Conservation (phyloP, 208 protist species). For the Vickermania ingenoplastis region DNA sequence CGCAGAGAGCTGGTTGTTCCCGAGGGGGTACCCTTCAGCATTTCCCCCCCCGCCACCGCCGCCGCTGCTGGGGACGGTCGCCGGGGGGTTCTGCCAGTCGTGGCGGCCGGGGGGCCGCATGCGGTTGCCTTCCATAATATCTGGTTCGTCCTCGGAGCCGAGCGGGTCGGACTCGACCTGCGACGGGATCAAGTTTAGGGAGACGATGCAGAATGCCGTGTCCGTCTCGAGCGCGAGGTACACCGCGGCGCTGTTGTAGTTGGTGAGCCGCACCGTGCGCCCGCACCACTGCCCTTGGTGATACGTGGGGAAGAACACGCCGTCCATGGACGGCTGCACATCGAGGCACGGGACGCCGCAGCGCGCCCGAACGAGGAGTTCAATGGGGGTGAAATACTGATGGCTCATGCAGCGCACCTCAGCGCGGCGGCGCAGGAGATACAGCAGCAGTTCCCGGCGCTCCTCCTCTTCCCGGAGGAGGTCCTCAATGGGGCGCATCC, state of each 20-base stretch:
- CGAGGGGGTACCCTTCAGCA: not conserved
- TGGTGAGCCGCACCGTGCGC: conserved; percentile 68
- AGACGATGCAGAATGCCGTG: conserved; percentile 12
- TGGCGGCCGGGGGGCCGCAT: not conserved
- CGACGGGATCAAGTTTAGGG: conserved; percentile 16
- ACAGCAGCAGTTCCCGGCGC: conserved; percentile 42
- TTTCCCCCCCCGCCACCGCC: not conserved
- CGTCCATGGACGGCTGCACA: conserved; percentile 53
- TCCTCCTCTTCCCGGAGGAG: conserved; percentile 62
- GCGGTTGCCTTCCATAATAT: not conserved
- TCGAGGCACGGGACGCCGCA: conserved; percentile 58
- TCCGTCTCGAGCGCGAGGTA: conserved; percentile 37
- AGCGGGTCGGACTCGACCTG: conserved; percentile 26
- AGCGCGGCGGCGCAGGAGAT: conserved; percentile 36
- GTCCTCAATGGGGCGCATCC: conserved; percentile 23
- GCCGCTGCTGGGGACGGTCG: too few species aligned
- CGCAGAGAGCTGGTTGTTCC: not conserved
- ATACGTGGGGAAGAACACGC: conserved; percentile 36
- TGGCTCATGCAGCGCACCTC: conserved; percentile 33
- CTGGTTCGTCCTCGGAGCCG: conserved; percentile 22
- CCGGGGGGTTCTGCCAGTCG: not conserved
- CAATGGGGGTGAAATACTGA: conserved; percentile 66
- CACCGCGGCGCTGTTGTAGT: conserved; percentile 62
- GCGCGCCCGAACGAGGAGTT: conserved; percentile 65
- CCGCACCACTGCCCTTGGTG: conserved; percentile 18